Percentiles rank a stretch among this genome's conserved stretches.
Conservation (phyloP, 495 filamentous ascomycete genomes). For the Trichoderma orchidacearum region DNA sequence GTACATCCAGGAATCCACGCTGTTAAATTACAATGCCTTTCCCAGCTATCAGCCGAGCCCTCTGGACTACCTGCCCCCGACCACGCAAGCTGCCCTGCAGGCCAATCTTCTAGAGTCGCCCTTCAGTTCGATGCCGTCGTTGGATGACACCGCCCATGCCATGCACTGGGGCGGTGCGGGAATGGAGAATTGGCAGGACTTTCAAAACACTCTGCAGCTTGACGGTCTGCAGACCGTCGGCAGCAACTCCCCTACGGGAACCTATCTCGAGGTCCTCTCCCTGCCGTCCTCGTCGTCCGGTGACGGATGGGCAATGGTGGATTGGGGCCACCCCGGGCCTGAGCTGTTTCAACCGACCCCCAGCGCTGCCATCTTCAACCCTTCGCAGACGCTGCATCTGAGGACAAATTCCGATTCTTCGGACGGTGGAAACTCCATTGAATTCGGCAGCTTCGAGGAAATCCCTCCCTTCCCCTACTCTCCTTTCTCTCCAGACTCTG, state of each 20-base stretch:
- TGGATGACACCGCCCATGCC: constrained; percentile 49
- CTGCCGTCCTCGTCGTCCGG: constrained; percentile 59
- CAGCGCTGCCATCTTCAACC: constrained; percentile 66
- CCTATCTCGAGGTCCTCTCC: constrained; percentile 71
- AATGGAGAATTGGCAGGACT: constrained; percentile 61
- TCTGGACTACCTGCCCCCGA: constrained; percentile 51
- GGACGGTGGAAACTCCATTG: constrained; percentile 43
- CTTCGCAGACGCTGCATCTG: constrained; percentile 70
- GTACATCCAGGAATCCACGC: constrained; percentile 32
- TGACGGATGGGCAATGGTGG: constrained; percentile 68
- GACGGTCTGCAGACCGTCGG: constrained; percentile 48
- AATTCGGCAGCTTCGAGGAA: constrained; percentile 74
- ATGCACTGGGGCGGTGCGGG: constrained; percentile 39
- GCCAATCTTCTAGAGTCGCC: constrained; percentile 51
- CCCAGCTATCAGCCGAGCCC: constrained; percentile 37
- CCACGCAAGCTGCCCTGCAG: constrained; percentile 50
- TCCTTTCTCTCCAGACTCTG: constrained; percentile 50
- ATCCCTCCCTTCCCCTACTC: constrained; percentile 60
- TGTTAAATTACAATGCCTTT: constrained; percentile 37
- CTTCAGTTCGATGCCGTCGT: constrained; percentile 45
- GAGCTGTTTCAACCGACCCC: constrained; percentile 31
- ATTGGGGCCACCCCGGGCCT: constrained; percentile 34
- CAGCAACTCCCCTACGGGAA: constrained; percentile 70
- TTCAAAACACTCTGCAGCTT: constrained; percentile 40
- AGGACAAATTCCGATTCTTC: constrained; percentile 78